Evolutionary conservation across 2,329 filamentous ascomycete genomes (phyloP).

Genomic region (Diplocarpon rosae): DNA sequence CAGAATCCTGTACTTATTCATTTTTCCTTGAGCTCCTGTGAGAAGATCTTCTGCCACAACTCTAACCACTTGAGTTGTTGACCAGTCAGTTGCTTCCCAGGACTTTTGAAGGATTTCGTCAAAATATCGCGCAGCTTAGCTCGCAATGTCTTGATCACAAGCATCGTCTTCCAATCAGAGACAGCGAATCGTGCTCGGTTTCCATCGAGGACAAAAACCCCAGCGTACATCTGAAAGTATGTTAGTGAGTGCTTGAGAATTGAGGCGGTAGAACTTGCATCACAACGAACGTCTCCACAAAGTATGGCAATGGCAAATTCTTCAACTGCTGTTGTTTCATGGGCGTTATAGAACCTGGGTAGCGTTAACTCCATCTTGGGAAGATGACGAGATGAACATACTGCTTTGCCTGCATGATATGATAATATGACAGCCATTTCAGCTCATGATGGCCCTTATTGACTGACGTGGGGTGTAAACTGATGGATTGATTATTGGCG

Average conservation of each 20-base stretch:
- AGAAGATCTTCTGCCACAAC: conserved; percentile 61
- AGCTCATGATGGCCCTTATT: conserved; percentile 62
- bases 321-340: conserved; percentile 73
- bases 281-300: conserved; percentile 81
- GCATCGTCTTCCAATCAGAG: conserved; percentile 79
- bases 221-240: conserved; percentile 59
- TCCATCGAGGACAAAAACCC: conserved; percentile 76
- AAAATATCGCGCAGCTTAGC: conserved; percentile 65
- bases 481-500: conserved; percentile 84
- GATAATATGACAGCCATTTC: conserved; percentile 87
- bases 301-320: conserved; percentile 75
- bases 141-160: conserved; percentile 77
- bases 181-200: conserved; percentile 78
- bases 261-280: conserved; percentile 38
- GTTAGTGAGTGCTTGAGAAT: neutral
- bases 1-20: conserved; percentile 10
- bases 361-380: conserved; percentile 15
- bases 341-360: conserved; percentile 70
- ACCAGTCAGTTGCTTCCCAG: conserved; percentile 48
- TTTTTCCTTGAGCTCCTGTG: conserved; percentile 27
- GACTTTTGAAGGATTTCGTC: conserved; percentile 56
- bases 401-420: conserved; percentile 90
- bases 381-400: conserved; percentile 30
- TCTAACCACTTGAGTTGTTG: conserved; percentile 67
- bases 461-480: conserved; percentile 76